Percentiles rank a stretch among this genome's conserved stretches.
Conservation (phyloP, 1,284 basidiomycete species). For the Volvariella surrecta region DNA sequence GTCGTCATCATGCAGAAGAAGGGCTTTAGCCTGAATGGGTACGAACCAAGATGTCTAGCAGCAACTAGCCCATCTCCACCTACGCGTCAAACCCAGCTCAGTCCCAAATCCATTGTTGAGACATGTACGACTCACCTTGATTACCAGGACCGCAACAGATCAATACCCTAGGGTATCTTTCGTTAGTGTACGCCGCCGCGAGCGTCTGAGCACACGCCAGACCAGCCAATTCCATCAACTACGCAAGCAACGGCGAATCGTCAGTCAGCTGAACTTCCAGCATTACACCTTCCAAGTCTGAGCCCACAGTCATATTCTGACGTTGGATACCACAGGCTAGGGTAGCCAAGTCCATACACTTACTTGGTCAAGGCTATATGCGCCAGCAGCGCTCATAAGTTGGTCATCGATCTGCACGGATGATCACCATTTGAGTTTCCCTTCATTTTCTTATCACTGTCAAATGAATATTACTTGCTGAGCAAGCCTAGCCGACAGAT, state of each 20-base stretch:
- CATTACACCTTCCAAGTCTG: too few relatives aligned
- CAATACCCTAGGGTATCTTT: constrained; percentile 66
- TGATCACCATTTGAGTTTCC: too few relatives aligned
- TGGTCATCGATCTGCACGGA: constrained; percentile 83
- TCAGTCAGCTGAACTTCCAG: too few relatives aligned
- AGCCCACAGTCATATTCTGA: too few relatives aligned
- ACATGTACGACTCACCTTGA: constrained; percentile 43
- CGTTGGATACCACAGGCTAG: neutral
- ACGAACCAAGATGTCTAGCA: constrained; percentile 82
- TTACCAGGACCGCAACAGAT: constrained; percentile 97
- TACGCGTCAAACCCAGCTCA: constrained; percentile 8
- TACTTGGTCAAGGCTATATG: constrained; percentile 89
- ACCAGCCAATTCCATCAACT: constrained; percentile 99
- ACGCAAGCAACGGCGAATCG: neutral
- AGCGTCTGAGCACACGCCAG: constrained; percentile 90
- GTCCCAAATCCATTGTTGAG: neutral
- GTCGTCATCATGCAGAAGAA: neutral
- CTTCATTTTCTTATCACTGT: constrained; percentile 2
- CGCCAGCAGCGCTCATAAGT: constrained; percentile 77
- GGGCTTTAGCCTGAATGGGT: neutral
- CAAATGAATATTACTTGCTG: constrained; percentile 52
- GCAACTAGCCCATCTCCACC: constrained; percentile 96
- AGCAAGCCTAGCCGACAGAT: constrained; percentile 71
- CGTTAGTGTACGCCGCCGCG: constrained; percentile 64
- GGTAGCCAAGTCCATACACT: neutral